Base-by-base conservation (phyloP, 352 stramenopile species). In the Pythium utonaiense region DNA sequence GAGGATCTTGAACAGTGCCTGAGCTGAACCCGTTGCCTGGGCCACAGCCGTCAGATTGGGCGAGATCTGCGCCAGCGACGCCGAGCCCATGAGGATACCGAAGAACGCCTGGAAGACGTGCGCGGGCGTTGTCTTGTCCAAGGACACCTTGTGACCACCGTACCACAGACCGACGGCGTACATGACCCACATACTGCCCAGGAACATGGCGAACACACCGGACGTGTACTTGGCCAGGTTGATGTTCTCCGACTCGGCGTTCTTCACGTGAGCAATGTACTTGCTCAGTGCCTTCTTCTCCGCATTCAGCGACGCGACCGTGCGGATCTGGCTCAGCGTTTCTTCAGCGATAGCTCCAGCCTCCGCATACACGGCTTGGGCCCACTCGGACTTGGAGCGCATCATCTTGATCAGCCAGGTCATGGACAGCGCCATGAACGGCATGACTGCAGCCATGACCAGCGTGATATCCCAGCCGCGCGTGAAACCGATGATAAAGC, bases 81-180 rank as follows among this genome's bases (percentile, higher is more conserved):
- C 55, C 0, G 75, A 73, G 0, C 79, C 79, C 24, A 86, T 56
- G 3, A 89, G 10, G 10, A 88, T 79, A 4, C 57, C 79, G 27
- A 84, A 83, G 55, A 89, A 85, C 0, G 74, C 74, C 21, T 67
- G 57, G 45, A 88, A 88, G 24, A 85, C 75, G 5, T 53, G 49
- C 2, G 52, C 56, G 2, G 74, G 77, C 0, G 75, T 62, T 13
- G 71, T 59, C 34, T 80, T 56, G 25, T 34, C 47, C 13, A 68
- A 41, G 0, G 57, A 53, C 13, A 80, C 74, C 44, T 86, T 80
- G 8, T 53, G 67, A 10, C 72, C 71, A 27, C 75, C 72, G 50
- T 88, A 88, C 77, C 77, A 87, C 2, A 87, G 60, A 8, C 75
- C 78, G 5, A 53, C 53, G 0, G 71, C 60, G 56, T 80, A 84